Base-by-base conservation (phyloP, 2,329 filamentous ascomycete genomes). In the Aspergillaceae sp. region DNA sequence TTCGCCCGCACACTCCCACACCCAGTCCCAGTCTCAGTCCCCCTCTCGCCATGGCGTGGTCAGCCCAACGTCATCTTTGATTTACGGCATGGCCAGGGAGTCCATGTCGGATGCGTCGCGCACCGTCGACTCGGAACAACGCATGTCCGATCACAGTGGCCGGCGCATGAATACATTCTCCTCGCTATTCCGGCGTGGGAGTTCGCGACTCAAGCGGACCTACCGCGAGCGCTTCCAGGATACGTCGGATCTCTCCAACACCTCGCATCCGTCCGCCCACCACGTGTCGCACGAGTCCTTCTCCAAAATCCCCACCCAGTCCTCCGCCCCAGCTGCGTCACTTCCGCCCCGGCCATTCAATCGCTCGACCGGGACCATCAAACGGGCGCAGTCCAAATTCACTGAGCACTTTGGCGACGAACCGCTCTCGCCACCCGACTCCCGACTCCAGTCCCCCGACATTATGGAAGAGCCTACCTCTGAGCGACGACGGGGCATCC, bases 331-430 rank as follows among this genome's bases (percentile, higher is more conserved):
- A 8, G 54, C 63, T 11, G 62, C 67, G 3, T 56, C 65, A 7
- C 58, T 66, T 30, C 61, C 66, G 9, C 62, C 66, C 5, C 64
- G 66, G 45, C 59, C 65, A 2, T 72, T 74, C 47, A 66, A 73
- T 46, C 70, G 71, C 40, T 75, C 76, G 11, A 38, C 36, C 19
- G 74, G 73, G 35, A 73, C 83, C 4, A 84, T 88, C 4, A 84
- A 86, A 58, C 81, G 90, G 46, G 92, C 88, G 3, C 83, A 87
- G 66, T 96, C 90, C 34, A 90, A 87, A 46, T 97, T 97, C 70
- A 80, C 86, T 42, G 91, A 97, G 69, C 89, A 96, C 59, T 75
- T 96, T 8, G 90, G 89, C 3, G 91, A 96, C 60, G 77, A 88
- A 43, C 86, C 87, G 2, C 67, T 90, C 8, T 92, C 89, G n/a